phyloP scores from a whole-genome alignment of 1,139 yeast genomes.

The Hemisphaericaspora xylanilytica region DNA sequence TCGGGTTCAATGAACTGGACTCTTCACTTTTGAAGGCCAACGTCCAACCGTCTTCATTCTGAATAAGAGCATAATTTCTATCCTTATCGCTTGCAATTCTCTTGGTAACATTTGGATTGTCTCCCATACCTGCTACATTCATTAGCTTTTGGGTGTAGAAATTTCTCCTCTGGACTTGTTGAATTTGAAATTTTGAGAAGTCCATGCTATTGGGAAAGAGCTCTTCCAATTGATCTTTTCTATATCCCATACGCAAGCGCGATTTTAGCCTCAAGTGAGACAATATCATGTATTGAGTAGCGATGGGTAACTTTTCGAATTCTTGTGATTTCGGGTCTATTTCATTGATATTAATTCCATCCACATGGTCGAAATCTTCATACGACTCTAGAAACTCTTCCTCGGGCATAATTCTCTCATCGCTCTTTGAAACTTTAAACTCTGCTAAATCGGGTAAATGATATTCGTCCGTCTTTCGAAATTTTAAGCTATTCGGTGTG shows the following conservation, averaged over 20 bases:
- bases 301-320: constrained; percentile 64
- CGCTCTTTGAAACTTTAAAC: constrained; percentile 43
- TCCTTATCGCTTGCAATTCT: constrained; percentile 87
- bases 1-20: constrained; percentile 37
- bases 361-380: constrained; percentile 64
- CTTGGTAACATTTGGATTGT: constrained; percentile 45
- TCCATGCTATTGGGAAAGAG: constrained; percentile 85
- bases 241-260: constrained; percentile 90
- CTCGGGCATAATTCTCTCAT: constrained; percentile 71
- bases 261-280: constrained; percentile 82
- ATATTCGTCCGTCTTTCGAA: constrained; percentile 66
- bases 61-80: constrained; percentile 69
- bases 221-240: constrained; percentile 77
- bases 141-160: constrained; percentile 83
- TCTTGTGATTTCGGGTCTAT: constrained; percentile 70
- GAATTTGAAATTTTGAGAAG: constrained; percentile 88
- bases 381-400: constrained; percentile 66
- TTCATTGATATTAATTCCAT: constrained; percentile 65
- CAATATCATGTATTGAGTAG: constrained; percentile 84
- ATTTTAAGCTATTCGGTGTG: constrained; percentile 16
- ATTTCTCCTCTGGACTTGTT: constrained; percentile 89
- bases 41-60: constrained; percentile 86
- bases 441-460: constrained; percentile 68
- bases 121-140: constrained; percentile 82
- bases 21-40: constrained; percentile 55